phyloP scores from a whole-genome alignment of 768 basidiomycete genomes.

The Pleurotus salmoneostramineus region DNA sequence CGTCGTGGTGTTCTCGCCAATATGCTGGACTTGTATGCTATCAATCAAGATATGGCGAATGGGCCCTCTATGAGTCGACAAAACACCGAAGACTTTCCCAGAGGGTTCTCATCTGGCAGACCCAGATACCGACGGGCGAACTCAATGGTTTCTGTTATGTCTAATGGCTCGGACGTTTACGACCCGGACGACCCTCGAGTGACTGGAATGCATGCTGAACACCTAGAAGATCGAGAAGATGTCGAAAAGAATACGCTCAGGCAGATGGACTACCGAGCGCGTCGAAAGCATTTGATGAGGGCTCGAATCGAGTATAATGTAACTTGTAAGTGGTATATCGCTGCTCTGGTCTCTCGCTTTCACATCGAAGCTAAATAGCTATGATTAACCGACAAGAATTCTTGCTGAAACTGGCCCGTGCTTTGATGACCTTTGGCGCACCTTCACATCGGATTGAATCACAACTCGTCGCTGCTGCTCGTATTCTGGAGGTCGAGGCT shows the following conservation, averaged over 20 bases:
- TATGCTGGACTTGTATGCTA: slow-evolving; percentile 48
- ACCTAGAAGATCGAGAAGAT: slow-evolving; percentile 57
- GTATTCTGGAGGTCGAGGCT: slow-evolving; percentile 86
- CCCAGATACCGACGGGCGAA: slow-evolving; percentile 31
- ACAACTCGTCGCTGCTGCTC: slow-evolving; percentile 83
- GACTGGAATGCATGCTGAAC: slow-evolving; percentile 48
- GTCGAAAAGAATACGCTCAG: slow-evolving; percentile 57
- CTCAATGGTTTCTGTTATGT: slow-evolving; percentile 38
- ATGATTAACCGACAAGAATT: slow-evolving; percentile 82
- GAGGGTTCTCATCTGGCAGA: slow-evolving; percentile 18
- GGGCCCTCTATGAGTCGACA: slow-evolving; percentile 9
- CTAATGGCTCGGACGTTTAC: slow-evolving; percentile 42
- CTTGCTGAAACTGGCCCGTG: slow-evolving; percentile 78
- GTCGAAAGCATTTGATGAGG: slow-evolving; percentile 61
- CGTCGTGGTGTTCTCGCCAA: slow-evolving; percentile 46
- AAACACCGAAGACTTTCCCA: slow-evolving; percentile 16
- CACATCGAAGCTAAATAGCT: slow-evolving; percentile 34
- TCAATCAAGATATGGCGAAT: slow-evolving; percentile 21
- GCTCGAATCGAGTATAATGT: slow-evolving; percentile 74
- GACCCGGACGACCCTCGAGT: slow-evolving; percentile 75
- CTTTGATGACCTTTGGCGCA: slow-evolving; percentile 89
- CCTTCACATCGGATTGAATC: slow-evolving; percentile 94
- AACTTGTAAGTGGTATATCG: slow-evolving; percentile 41
- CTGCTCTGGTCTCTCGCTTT: slow-evolving; percentile 1
- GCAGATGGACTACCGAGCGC: slow-evolving; percentile 63